phyloP scores from a whole-genome alignment of 228 moss, liverwort and hornwort species.

The Sphagnum fallax region DNA sequence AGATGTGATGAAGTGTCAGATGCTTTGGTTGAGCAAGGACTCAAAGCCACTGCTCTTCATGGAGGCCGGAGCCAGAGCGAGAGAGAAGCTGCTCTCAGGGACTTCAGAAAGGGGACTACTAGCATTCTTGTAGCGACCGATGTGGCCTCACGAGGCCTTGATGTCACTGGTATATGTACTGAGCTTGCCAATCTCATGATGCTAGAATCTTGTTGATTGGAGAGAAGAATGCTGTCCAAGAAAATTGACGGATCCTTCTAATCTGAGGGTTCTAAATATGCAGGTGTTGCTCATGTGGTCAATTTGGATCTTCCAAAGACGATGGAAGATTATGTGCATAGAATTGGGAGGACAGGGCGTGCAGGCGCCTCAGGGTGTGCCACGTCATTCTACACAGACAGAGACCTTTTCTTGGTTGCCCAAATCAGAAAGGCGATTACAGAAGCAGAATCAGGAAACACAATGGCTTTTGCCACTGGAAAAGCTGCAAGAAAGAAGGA shows the following conservation, averaged over 20 bases:
- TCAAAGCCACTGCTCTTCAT: slow-evolving; percentile 91
- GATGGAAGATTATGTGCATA: slow-evolving; percentile 97
- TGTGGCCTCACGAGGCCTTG: slow-evolving; percentile 87
- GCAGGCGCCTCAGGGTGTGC: slow-evolving; percentile 95
- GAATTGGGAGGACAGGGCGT: slow-evolving; percentile 96
- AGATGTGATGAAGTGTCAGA: slow-evolving; percentile 94
- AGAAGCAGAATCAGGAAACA: slow-evolving; percentile 96
- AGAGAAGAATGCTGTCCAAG: too few relatives aligned
- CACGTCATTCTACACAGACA: slow-evolving; percentile 92
- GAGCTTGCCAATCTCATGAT: too few relatives aligned
- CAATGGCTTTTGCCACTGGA: slow-evolving; percentile 93
- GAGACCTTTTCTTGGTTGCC: slow-evolving; percentile 92
- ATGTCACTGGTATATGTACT: slow-evolving; percentile 33
- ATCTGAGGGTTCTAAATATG: slow-evolving; percentile 39
- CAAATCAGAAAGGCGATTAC: slow-evolving; percentile 98
- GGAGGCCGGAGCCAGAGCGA: slow-evolving; percentile 92
- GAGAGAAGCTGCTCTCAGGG: slow-evolving; percentile 89
- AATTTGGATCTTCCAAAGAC: slow-evolving; percentile 98
- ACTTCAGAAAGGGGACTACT: slow-evolving; percentile 83
- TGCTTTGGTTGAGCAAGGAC: slow-evolving; percentile 88
- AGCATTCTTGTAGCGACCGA: slow-evolving; percentile 95
- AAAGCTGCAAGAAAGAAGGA: slow-evolving; percentile 98
- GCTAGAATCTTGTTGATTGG: too few relatives aligned
- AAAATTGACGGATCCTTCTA: too few relatives aligned
- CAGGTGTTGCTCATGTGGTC: slow-evolving; percentile 79